Base-by-base conservation (phyloP, 768 basidiomycete genomes). In the Scleroderma citrinum region DNA sequence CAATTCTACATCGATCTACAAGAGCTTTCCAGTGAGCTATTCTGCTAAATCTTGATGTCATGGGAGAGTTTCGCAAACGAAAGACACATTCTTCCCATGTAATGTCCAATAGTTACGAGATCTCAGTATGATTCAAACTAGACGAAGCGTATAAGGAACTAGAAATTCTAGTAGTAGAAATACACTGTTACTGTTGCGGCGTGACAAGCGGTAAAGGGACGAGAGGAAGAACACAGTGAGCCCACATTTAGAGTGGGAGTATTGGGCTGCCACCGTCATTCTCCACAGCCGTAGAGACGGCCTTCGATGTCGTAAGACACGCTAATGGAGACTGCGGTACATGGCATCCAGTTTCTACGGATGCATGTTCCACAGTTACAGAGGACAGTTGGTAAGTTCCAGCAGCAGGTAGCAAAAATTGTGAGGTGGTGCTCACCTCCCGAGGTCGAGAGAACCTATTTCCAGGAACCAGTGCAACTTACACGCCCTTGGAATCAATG, bases 401-500 rank as follows among this genome's bases (percentile, higher is more conserved):
- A 44, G 49, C 29, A 38, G 59, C 43, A 35, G 49, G 56, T 38
- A 44, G 53, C 49, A 50, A 59, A 47, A 50, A 59, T 54, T 51
- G 55, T 53, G 50, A 41, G 41, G 58, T 54, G 49, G 37, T 47
- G 44, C 55, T 62, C 48, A 49, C 55, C 34, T 52, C 50, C 31
- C 52, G 46, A 50, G 59, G 55, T 56, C 55, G 60, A 23, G 56
- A 52, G 39, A 64, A 35, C 45, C 60, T 63, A 49, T 64, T 54
- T 26, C 54, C 41, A 19, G 45, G 52, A 3, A 45, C 55, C 20
- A 47, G 47, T 7, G 70, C 66, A 44, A 78, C 82, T 72, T 90
- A 88, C 49, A 87, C 73, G 38, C 73, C 74, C 61, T 79, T 78
- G 44, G 71, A 63, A 51, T 74, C 67, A 45, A 88, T 90, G 69